phyloP scores from a whole-genome alignment of 1,284 basidiomycete species.

The Fomitopsis schrenkii region DNA sequence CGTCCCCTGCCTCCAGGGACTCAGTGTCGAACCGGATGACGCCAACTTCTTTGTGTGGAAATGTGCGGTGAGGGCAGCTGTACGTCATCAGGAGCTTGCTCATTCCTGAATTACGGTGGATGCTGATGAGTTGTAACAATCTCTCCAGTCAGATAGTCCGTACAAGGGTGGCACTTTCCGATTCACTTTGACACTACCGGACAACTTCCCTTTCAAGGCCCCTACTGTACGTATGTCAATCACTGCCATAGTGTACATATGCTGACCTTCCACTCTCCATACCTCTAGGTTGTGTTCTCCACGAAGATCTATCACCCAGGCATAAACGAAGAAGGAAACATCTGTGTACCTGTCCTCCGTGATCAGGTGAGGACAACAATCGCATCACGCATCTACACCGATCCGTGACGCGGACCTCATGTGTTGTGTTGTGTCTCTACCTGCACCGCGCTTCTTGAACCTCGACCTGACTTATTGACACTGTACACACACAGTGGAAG shows the following conservation, averaged over 20 bases:
- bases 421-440: not conserved
- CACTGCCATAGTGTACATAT: not conserved
- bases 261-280: not conserved
- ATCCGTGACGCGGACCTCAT: not conserved
- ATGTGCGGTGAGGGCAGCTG: conserved; percentile 73
- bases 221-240: conserved; percentile 55
- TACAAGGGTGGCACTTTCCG: conserved; percentile 84
- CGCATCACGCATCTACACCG: not conserved
- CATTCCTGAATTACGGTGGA: not conserved
- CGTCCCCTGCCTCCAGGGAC: conserved; percentile 35
- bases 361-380: conserved; percentile 61
- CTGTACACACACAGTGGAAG: conserved; percentile 66
- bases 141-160: conserved; percentile 63
- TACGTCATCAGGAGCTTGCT: conserved; percentile 34
- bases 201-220: conserved; percentile 88
- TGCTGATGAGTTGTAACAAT: not conserved
- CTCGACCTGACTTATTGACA: not conserved
- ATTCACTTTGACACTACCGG: conserved; percentile 67
- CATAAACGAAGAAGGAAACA: conserved; percentile 85
- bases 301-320: conserved; percentile 94
- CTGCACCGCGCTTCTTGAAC: no score
- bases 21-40: conserved; percentile 63
- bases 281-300: conserved; percentile 69
- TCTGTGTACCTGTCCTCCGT: conserved; percentile 77
- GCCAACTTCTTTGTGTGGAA: conserved; percentile 79